Conservation (phyloP, 495 filamentous ascomycete species). For the Pyronema domesticum region DNA sequence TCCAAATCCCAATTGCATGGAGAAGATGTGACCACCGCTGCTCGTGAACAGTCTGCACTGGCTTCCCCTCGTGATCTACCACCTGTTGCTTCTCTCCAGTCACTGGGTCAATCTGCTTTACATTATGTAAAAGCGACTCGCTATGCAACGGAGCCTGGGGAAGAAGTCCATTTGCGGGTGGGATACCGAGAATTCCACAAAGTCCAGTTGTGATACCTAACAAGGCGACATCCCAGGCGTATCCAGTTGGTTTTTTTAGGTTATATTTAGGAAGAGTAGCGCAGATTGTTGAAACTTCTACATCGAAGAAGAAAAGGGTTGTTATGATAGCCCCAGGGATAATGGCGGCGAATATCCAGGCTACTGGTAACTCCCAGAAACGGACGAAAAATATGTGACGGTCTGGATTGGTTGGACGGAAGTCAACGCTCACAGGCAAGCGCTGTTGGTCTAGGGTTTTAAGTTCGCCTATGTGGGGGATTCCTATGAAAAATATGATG, state of each 20-base stretch:
- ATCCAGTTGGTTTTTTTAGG: slow-evolving; percentile 46
- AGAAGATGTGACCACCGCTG: slow-evolving; percentile 51
- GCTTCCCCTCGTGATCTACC: slow-evolving; percentile 24
- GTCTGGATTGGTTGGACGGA: slow-evolving; percentile 40
- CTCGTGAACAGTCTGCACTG: slow-evolving; percentile 35
- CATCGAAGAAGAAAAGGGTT: slow-evolving; percentile 56
- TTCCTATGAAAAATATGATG: slow-evolving; percentile 49
- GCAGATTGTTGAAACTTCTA: slow-evolving; percentile 59
- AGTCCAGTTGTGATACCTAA: slow-evolving; percentile 51
- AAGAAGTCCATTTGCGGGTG: slow-evolving; percentile 50
- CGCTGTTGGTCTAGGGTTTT: slow-evolving; percentile 43
- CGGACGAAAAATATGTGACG: slow-evolving; percentile 43
- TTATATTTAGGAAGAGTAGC: slow-evolving; percentile 52
- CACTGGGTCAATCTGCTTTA: slow-evolving; percentile 24
- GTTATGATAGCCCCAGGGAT: slow-evolving; percentile 51
- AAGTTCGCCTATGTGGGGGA: slow-evolving; percentile 50
- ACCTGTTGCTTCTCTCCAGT: slow-evolving; percentile 22
- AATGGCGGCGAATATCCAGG: slow-evolving; percentile 48
- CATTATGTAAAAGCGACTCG: slow-evolving; percentile 43
- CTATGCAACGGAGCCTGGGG: slow-evolving; percentile 56
- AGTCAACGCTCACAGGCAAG: slow-evolving; percentile 39
- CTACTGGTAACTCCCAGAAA: slow-evolving; percentile 46
- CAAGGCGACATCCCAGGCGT: slow-evolving; percentile 52
- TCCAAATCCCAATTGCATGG: slow-evolving; percentile 42
- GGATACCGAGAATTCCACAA: slow-evolving; percentile 52